These are phyloP conservation scores for Smallanthus sonchifolius DNA, from an alignment of 129 eudicot genomes.

Conservation along the genomic window DNA sequence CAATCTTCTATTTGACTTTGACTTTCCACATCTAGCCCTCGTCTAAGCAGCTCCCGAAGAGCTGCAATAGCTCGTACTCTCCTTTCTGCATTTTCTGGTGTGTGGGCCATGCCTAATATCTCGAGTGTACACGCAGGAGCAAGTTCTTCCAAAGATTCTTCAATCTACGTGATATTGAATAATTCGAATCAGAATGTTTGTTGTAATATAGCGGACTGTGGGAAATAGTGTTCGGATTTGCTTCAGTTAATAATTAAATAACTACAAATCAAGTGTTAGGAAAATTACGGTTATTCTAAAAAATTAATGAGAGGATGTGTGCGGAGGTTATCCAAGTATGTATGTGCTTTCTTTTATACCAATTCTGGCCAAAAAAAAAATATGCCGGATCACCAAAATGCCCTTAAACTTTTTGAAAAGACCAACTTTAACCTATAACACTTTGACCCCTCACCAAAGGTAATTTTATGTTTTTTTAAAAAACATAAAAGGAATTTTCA, in stretches of 20 bases:
- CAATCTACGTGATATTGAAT: slow-evolving; percentile 47
- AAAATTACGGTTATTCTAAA: not conserved
- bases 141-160: slow-evolving; percentile 91
- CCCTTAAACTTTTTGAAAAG: not conserved
- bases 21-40: slow-evolving; percentile 76
- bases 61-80: slow-evolving; percentile 93
- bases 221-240: not conserved
- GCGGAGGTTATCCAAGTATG: not conserved
- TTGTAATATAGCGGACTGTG: not conserved
- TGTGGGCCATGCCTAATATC: slow-evolving; percentile 72
- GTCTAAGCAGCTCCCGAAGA: slow-evolving; percentile 75
- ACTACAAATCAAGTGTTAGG: not conserved
- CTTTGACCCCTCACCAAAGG: not conserved
- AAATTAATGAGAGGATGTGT: not conserved
- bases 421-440: not conserved
- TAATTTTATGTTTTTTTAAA: not conserved
- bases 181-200: not conserved
- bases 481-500: not conserved
- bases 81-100: slow-evolving; percentile 80
- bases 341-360: not conserved
- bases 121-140: slow-evolving; percentile 97
- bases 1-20: slow-evolving; percentile 87
- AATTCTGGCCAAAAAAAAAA: not conserved
- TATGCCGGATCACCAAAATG: not conserved
- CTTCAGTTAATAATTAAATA: not conserved